These are phyloP conservation scores for Grigorovia yakushimaensis DNA, from an alignment of 805 yeast species.

Conservation along the genomic window DNA sequence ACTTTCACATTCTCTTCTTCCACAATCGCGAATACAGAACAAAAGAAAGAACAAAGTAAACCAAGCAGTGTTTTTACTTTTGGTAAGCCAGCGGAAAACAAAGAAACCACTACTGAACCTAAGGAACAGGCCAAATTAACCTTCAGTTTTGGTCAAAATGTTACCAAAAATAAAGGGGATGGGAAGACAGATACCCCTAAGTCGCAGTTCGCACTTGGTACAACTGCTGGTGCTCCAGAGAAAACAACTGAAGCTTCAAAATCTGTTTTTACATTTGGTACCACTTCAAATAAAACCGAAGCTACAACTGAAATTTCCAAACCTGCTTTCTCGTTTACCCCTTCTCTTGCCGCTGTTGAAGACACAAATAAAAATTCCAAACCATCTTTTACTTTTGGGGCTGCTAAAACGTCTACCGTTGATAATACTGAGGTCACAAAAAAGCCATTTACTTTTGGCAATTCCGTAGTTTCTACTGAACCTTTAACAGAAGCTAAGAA, in stretches of 20 bases:
- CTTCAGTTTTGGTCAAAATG: not conserved
- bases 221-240: not conserved
- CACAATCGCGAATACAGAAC: too few species aligned
- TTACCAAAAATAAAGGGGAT: not conserved
- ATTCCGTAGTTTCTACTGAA: slow-evolving; percentile 1
- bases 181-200: not conserved
- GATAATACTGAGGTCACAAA: slow-evolving; percentile 2
- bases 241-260: not conserved
- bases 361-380: slow-evolving; percentile 5
- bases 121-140: not conserved
- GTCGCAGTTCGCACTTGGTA: slow-evolving; percentile 21
- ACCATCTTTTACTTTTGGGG: slow-evolving; percentile 11
- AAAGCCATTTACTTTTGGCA: slow-evolving; percentile 18
- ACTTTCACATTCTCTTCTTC: too few species aligned
- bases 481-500: slow-evolving; percentile 1
- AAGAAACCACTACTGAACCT: slow-evolving; percentile 3
- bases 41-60: too few species aligned
- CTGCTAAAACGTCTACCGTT: not conserved
- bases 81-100: too few species aligned
- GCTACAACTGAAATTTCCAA: not conserved
- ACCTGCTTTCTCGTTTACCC: slow-evolving; percentile 20
- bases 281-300: not conserved
- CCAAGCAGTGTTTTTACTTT: too few species aligned
- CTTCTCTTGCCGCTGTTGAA: not conserved
- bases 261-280: not conserved